These are phyloP conservation scores for Botrytis byssoidea DNA, from an alignment of 2,329 filamentous ascomycete species.

Conservation along the genomic window DNA sequence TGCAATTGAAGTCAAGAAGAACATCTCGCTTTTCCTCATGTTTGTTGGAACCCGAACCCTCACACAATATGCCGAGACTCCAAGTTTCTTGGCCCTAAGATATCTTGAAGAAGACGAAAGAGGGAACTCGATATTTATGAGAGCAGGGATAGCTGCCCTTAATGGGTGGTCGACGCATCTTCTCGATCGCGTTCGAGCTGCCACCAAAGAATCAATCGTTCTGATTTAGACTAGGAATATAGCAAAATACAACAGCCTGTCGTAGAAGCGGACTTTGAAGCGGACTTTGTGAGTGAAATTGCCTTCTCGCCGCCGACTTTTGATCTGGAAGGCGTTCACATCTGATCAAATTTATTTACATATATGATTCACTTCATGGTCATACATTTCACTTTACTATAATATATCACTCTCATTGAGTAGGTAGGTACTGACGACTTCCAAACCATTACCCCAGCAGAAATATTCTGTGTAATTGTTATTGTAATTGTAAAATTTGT, in stretches of 20 bases:
- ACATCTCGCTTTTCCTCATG: neutral
- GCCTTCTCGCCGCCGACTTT: neutral
- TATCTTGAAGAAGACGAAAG: neutral
- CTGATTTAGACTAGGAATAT: neutral
- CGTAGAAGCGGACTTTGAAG: neutral
- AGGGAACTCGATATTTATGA: neutral
- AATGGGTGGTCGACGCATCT: neutral
- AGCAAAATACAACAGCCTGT: neutral
- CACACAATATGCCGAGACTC: neutral
- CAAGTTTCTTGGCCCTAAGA: neutral
- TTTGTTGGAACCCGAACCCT: neutral
- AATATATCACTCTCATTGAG: neutral
- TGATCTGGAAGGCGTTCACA: neutral
- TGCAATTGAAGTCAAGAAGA: neutral
- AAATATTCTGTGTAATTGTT: neutral
- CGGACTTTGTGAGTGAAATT: neutral
- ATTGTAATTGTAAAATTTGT: neutral
- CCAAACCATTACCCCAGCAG: neutral
- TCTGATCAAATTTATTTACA: neutral
- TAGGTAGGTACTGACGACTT: no score
- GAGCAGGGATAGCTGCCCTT: neutral
- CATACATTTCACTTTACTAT: neutral
- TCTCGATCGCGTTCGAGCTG: neutral
- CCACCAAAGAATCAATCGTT: neutral
- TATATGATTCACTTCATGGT: neutral